A percentile compares a stretch with the other conserved stretches of the same genome.
These are phyloP conservation scores for Plasmodium malariae DNA, from an alignment of 169 alveolate genomes.

Conservation along the genomic window DNA sequence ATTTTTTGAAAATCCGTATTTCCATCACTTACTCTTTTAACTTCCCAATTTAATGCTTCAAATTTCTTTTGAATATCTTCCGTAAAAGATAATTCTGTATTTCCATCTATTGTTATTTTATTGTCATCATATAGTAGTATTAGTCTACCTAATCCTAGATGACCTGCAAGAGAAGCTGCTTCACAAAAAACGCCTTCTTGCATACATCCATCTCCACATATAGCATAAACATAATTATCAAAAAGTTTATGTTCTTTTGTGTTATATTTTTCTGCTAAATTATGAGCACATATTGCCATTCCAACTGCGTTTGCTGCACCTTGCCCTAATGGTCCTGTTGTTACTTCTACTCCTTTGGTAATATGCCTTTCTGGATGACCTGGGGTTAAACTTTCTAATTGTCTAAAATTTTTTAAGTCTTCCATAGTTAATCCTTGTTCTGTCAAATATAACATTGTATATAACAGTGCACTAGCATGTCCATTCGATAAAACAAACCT, in stretches of 20 bases:
- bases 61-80: conserved; percentile 81
- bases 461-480: conserved; percentile 87
- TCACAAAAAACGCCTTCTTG: conserved; percentile 88
- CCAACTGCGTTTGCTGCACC: conserved; percentile 89
- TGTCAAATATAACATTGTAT: conserved; percentile 86
- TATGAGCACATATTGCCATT: conserved; percentile 86
- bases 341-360: conserved; percentile 84
- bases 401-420: conserved; percentile 83
- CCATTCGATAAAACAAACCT: conserved; percentile 89
- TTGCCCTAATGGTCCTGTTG: conserved; percentile 89
- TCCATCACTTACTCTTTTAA: conserved; percentile 75
- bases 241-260: conserved; percentile 81
- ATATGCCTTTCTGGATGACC: conserved; percentile 89
- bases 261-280: conserved; percentile 86
- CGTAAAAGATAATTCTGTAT: conserved; percentile 82
- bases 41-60: conserved; percentile 84
- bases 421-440: conserved; percentile 81
- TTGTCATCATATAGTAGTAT: conserved; percentile 87
- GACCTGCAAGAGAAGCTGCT: conserved; percentile 90
- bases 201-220: conserved; percentile 90
- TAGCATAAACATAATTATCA: conserved; percentile 82
- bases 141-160: conserved; percentile 83
- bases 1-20: conserved; percentile 45
- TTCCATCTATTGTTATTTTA: conserved; percentile 87
- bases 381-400: conserved; percentile 81